Percentiles rank a stretch among this genome's conserved stretches.
phyloP scores from a whole-genome alignment of 345 rosid species.

The Hibiscus syriacus region DNA sequence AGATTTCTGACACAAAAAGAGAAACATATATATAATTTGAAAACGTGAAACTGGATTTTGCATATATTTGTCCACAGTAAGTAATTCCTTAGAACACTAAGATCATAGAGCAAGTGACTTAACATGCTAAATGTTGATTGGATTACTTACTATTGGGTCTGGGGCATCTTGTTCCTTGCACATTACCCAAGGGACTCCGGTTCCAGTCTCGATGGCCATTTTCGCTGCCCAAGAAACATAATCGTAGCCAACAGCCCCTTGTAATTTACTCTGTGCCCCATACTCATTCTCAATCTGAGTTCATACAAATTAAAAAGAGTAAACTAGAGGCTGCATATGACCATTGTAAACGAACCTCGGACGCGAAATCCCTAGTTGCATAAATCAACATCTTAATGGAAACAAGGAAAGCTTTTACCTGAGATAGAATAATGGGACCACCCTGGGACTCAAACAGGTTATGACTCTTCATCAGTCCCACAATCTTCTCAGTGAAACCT shows the following conservation, averaged over 20 bases:
- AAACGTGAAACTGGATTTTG: background rate
- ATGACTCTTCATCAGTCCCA: constrained; percentile 89
- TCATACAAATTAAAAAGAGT: background rate
- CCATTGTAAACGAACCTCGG: constrained; percentile 1
- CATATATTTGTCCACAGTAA: too few species aligned
- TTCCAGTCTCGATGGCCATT: constrained; percentile 78
- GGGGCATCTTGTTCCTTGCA: constrained; percentile 99
- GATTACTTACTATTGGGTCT: constrained; percentile 78
- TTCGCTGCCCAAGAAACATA: constrained; percentile 96
- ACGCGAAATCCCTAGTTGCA: background rate
- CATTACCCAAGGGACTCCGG: constrained; percentile 99
- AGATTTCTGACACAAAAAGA: background rate
- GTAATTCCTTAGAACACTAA: background rate
- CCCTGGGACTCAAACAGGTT: constrained; percentile 92
- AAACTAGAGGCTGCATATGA: background rate
- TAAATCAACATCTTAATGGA: background rate
- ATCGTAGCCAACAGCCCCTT: constrained; percentile 71
- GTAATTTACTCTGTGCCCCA: constrained; percentile 72
- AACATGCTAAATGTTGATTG: background rate
- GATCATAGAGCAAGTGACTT: background rate
- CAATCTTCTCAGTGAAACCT: constrained; percentile 92
- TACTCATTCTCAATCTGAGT: constrained; percentile 98
- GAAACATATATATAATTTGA: background rate
- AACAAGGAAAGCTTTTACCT: constrained; percentile 38
- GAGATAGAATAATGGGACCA: constrained; percentile 96